Percentiles rank a stretch among this genome's conserved stretches.
Conservation (phyloP, 2,329 filamentous ascomycete genomes). For the Tolypocladium tropicale region DNA sequence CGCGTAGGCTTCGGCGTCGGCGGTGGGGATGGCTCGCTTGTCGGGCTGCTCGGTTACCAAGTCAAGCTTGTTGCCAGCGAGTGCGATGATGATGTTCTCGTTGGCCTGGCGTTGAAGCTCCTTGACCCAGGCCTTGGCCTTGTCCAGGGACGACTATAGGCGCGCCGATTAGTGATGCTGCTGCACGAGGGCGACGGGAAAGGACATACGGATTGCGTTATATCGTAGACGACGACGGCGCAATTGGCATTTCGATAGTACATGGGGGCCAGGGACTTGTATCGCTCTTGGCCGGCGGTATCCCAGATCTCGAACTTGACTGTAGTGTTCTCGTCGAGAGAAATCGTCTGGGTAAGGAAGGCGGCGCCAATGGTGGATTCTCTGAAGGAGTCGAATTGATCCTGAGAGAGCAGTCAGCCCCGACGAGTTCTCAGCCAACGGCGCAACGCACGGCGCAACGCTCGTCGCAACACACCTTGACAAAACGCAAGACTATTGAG, state of each 20-base stretch:
- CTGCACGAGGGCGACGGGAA: neutral
- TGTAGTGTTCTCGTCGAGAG: conserved; percentile 93
- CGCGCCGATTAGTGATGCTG: conserved; percentile 6
- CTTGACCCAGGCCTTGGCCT: conserved; percentile 99
- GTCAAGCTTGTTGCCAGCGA: conserved; percentile 97
- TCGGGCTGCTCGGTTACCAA: conserved; percentile 89
- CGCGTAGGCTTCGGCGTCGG: conserved; percentile 91
- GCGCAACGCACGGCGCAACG: neutral
- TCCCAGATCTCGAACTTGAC: conserved; percentile 99
- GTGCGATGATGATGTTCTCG: conserved; percentile 98
- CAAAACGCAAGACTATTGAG: conserved; percentile 94
- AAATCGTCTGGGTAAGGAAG: conserved; percentile 97
- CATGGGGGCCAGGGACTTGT: conserved; percentile 98
- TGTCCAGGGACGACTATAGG: conserved; percentile 81
- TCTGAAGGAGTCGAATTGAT: conserved; percentile 96
- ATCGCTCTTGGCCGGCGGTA: conserved; percentile 95
- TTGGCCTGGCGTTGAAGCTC: conserved; percentile 97
- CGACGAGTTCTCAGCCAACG: neutral
- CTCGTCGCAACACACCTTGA: conserved; percentile 63
- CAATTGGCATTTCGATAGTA: conserved; percentile 99
- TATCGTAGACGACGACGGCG: conserved; percentile 97
- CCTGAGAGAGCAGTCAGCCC: conserved; percentile 38
- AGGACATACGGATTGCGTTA: conserved; percentile 84
- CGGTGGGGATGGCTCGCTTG: conserved; percentile 82
- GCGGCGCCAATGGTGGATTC: conserved; percentile 98